These are phyloP conservation scores for Phytophthora ramorum DNA, from an alignment of 352 stramenopile genomes.

Conservation along the genomic window DNA sequence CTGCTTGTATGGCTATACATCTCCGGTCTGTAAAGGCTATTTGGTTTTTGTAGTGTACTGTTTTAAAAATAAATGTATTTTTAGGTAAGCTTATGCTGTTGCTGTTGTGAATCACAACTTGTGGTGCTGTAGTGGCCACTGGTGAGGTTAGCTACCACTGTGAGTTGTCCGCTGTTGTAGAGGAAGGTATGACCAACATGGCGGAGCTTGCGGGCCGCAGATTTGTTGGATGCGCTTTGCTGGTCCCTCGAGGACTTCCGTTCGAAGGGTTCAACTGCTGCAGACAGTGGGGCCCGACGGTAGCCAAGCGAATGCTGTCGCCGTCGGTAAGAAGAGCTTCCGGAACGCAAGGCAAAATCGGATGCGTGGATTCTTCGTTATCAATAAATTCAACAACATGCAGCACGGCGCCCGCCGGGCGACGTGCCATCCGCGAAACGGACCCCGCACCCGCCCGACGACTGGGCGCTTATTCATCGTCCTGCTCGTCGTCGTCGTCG, in stretches of 20 bases:
- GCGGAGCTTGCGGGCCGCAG: neutral
- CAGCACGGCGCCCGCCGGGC: constrained; percentile 9
- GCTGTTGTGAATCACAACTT: too few relatives aligned
- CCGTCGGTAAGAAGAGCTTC: neutral
- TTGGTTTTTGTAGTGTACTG: too few relatives aligned
- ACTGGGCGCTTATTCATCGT: constrained; percentile 35
- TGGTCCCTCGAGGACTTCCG: constrained; percentile 12
- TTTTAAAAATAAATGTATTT: too few relatives aligned
- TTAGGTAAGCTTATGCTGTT: too few relatives aligned
- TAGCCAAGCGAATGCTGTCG: neutral
- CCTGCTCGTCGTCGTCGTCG: constrained; percentile 70
- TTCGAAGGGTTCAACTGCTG: constrained; percentile 16
- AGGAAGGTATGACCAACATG: constrained; percentile 22
- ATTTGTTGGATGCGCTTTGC: constrained; percentile 15
- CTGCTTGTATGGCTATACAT: too few relatives aligned
- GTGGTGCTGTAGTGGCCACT: neutral
- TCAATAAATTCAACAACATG: constrained; percentile 41
- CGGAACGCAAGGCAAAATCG: constrained; percentile 18
- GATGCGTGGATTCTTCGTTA: constrained; percentile 35
- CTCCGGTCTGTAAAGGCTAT: too few relatives aligned
- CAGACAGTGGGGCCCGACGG: neutral
- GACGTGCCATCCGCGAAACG: constrained; percentile 15
- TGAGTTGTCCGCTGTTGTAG: constrained; percentile 15
- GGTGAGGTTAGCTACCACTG: constrained; percentile 7
- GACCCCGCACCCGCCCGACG: neutral